These are phyloP conservation scores for Wickerhamomyces canadensis DNA, from an alignment of 805 yeast genomes.

Conservation along the genomic window DNA sequence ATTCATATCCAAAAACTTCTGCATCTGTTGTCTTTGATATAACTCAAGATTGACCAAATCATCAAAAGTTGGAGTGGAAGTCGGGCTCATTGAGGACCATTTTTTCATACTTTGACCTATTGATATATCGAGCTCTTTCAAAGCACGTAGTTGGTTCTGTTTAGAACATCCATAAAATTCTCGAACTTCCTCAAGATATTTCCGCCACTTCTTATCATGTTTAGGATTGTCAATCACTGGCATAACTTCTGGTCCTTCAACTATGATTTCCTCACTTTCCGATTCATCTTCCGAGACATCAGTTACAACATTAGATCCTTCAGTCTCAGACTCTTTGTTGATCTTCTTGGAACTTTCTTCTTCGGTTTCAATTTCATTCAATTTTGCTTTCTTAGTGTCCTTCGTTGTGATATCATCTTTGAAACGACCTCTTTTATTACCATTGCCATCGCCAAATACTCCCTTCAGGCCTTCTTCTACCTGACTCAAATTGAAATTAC, in stretches of 20 bases:
- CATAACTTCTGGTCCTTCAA: not conserved
- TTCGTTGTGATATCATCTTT: not conserved
- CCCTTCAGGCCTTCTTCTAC: conserved; percentile 1
- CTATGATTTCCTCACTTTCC: not conserved
- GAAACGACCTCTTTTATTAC: not conserved
- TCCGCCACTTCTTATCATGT: not conserved
- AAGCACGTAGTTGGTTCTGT: not conserved
- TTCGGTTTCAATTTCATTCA: no score
- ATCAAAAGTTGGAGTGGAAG: no score
- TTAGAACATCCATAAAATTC: not conserved
- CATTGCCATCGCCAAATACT: no score
- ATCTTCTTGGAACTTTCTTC: no score
- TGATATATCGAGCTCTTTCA: not conserved
- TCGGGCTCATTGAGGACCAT: no score
- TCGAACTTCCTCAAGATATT: not conserved
- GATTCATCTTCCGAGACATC: conserved; percentile 5
- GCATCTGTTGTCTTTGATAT: no score
- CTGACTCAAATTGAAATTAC: conserved; percentile 4
- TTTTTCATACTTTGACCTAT: no score
- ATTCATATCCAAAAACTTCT: not conserved
- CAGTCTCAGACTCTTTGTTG: no score
- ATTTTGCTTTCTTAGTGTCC: no score
- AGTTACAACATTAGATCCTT: no score
- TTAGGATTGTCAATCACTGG: not conserved
- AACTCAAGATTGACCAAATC: no score